Evolutionary conservation across 225 moss, liverwort and hornwort genomes (phyloP), one percentile per base, ranked within the genome.

Genomic region (Physcomitrium patens): DNA sequence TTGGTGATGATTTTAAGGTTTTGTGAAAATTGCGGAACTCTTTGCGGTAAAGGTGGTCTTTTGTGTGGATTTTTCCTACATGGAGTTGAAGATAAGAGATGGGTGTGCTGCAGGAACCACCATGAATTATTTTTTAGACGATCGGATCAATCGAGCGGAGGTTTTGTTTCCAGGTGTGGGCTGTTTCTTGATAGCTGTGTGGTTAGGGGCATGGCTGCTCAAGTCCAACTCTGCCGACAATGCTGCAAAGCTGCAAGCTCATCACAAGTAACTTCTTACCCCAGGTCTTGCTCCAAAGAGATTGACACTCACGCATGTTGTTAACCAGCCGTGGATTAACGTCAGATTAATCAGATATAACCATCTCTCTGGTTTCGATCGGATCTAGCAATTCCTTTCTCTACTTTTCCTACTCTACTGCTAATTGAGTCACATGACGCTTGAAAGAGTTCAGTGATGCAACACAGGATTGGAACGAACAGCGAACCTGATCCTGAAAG

Each of bases 61-160:
- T 37, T 37, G 49, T 7, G 12, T 49, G 49, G 2, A 1, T 49
- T 49, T 12, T 58, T 10, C 7, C 13, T 41, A 2, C 43, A 15
- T 63, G 48, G 22, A n/a, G 15, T 37, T 71, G n/a, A 71, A 18
- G 61, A 16, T 19, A 27, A 28, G 67, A 31, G 17, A 14, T 60
- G 18, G 10, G 28, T 43, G 50, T 37, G 15, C 19, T 51, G 37
- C 91, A 96, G 93, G 93, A 53, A 90, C 96, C 11, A 96, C 91
- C 23, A 74, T 96, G 90, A 96, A 96, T 64, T 96, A 96, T 69
- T 97, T 97, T 44, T 74, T 97, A 23, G 97, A 97, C 82, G 69
- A 72, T 55, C 80, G 93, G 57, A 94, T 97, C 48, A 94, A 97
- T 74, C 87, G 87, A 8, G 97, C 93, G 0, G 86, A 94, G 68